A percentile compares a stretch with the other conserved stretches of the same genome.
phyloP scores from a whole-genome alignment of 345 rosid genomes.

The Arabidopsis thaliana region DNA sequence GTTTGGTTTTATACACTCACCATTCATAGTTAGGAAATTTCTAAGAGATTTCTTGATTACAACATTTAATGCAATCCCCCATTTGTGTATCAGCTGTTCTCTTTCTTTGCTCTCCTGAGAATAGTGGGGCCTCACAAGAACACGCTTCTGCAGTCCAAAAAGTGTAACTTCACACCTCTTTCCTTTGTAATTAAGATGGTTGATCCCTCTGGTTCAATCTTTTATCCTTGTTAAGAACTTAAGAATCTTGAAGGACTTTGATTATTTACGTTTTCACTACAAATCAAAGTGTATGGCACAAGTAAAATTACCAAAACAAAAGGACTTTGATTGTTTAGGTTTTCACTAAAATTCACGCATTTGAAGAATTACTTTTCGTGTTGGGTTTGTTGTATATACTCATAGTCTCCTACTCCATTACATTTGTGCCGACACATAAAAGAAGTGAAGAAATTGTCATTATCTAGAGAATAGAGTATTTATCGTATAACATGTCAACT shows the following conservation, averaged over 20 bases:
- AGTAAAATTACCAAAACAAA: conserved; percentile 13
- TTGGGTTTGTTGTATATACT: not conserved
- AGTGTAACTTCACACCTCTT: conserved; percentile 28
- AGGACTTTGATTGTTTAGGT: conserved; percentile 2
- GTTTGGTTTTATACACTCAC: conserved; percentile 26
- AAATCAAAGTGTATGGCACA: not conserved
- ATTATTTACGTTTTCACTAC: not conserved
- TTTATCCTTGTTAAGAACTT: not conserved
- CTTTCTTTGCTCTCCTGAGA: conserved; percentile 16
- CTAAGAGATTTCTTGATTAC: conserved; percentile 26
- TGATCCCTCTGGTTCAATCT: conserved; percentile 25
- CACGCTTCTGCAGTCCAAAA: conserved; percentile 36
- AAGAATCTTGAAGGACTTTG: conserved; percentile 1
- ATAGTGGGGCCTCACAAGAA: conserved; percentile 32
- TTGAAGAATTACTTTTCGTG: not conserved
- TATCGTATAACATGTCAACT: conserved; percentile 20
- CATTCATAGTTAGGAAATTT: conserved; percentile 27
- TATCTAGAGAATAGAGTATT: conserved; percentile 10
- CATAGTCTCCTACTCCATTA: too few relatives aligned
- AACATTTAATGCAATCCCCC: conserved; percentile 33
- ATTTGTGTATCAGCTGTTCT: conserved; percentile 11
- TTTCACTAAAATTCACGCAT: not conserved
- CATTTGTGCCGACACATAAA: conserved; percentile 26
- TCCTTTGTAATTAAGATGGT: conserved; percentile 8
- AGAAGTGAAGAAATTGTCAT: conserved; percentile 27